phyloP scores from a whole-genome alignment of 305 asterid genomes.

The Euphrasia arctica region DNA sequence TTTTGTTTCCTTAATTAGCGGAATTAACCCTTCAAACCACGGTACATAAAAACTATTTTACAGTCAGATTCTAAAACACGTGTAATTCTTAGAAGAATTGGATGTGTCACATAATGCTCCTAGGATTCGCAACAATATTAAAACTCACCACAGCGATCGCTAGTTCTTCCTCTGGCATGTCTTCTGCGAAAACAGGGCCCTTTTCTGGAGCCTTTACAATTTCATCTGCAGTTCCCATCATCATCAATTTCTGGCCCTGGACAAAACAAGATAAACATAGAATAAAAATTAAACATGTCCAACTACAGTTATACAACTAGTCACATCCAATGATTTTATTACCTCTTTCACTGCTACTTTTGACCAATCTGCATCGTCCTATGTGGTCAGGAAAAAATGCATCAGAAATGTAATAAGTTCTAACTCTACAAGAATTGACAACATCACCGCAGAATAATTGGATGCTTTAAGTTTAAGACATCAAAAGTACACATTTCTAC shows the following conservation, averaged over 20 bases:
- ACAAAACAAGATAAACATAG: slow-evolving; percentile 20
- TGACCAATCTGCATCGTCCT: slow-evolving; percentile 98
- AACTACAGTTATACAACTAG: slow-evolving; percentile 9
- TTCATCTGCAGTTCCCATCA: slow-evolving; percentile 99
- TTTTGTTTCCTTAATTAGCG: slow-evolving; percentile 5
- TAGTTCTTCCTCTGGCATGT: slow-evolving; percentile 96
- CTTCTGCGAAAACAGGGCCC: slow-evolving; percentile 87
- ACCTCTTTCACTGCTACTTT: slow-evolving; percentile 94
- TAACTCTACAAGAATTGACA: slow-evolving; percentile 1
- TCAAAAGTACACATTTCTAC: slow-evolving; percentile 3
- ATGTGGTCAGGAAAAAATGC: slow-evolving; percentile 23
- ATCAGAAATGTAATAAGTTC: slow-evolving; percentile 21
- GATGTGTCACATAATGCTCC: slow-evolving; percentile 13
- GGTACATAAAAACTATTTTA: slow-evolving; percentile 1
- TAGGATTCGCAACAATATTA: slow-evolving; percentile 14
- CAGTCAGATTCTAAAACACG: slow-evolving; percentile 3
- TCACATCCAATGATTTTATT: slow-evolving; percentile 22
- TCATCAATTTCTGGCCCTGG: slow-evolving; percentile 98
- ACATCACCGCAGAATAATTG: slow-evolving; percentile 13
- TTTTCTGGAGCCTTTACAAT: slow-evolving; percentile 96
- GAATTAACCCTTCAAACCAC: slow-evolving; percentile 4
- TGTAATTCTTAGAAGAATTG: slow-evolving; percentile 6
- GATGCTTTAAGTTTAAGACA: slow-evolving; percentile 12
- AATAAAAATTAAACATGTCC: slow-evolving; percentile 20
- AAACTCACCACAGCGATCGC: slow-evolving; percentile 63